Evolutionary conservation across 371 early-diverging fungal species (phyloP), one percentile per base, ranked within the genome.

Genomic region (Apophysomyces variabilis): DNA sequence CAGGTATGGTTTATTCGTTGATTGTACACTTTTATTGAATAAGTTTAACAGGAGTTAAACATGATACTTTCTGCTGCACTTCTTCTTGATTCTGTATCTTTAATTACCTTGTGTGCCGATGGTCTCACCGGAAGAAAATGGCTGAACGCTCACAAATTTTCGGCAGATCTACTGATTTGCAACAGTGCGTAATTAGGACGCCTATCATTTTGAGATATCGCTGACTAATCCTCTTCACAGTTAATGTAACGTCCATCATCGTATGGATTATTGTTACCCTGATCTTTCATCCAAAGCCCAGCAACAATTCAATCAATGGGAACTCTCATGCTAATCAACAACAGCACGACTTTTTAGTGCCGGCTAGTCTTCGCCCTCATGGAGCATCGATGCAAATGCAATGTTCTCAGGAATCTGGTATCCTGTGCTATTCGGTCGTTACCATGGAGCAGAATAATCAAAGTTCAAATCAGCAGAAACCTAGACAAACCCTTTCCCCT

Each of bases 81-180:
- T 7, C 69, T 79, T 61, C 37, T 77, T 1, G 69, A 67, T 39
- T 61, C 77, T 3, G 38, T 58, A 13, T 70, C 74, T 14, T 70
- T 83, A 44, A 73, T 80, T 35, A 72, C 79, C 4, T 62, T 85
- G 6, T 72, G 79, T 45, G 71, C 67, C 50, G 85, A 85, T 57
- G 77, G 73, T 32, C 57, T 85, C 43, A 82, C 75, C 3, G 39
- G 39, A 0, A 47, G 38, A 60, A 79, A 76, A 44, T 46, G 44
- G 18, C 67, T 77, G 6, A 83, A 74, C 47, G 56, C 21, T 8
- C 65, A 71, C 68, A 83, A 80, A 45, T 83, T 83, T 62, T 58
- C 71, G 6, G 67, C 81, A 0, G 83, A 83, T 57, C 68, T 80
- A 8, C 63, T 83, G 9, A 83, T 83, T 68, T 80, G 83, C 50